Base-by-base conservation (phyloP, 2,329 filamentous ascomycete genomes). In the Monilinia vaccinii-corymbosi region DNA sequence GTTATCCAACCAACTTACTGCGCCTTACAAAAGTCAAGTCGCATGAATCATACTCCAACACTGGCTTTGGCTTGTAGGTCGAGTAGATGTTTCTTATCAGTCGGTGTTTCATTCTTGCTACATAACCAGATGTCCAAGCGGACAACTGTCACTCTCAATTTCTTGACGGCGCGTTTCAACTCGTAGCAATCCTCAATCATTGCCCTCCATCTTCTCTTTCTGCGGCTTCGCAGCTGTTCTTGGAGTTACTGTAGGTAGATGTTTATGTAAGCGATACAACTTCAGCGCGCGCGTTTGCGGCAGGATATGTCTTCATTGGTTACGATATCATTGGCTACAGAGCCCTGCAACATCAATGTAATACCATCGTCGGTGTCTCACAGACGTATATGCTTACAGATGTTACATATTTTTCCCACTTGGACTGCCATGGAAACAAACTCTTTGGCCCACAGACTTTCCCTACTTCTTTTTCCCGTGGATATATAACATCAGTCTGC, bases 41-140 rank as follows among this genome's bases (percentile, higher is more conserved):
- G 51, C 34, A 52, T 40, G 36, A 31, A 25, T 58, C 34, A 52
- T 40, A 23, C 21, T 32, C 25, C 25, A 53, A 53, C 51, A 42
- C 51, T 44, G 51, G 44, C 51, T n/a, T n/a, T 28, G 25, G 25
- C 25, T 21, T 44, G n/a, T 34, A 44, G 38, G 25, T 6, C 6
- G 25, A 55, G 25, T 34, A 44, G 25, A 6, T 31, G 14, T 32
- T 31, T 1, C 13, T 44, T 21, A 31, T 53, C 25, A 44, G 48
- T 21, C 25, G 34, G 31, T 31, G 48, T 47, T 56, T 48, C 42
- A 47, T 56, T 21, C 48, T 38, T n/a, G 47, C 40, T 40, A 31
- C n/a, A 50, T 50, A 48, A 53, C 56, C 56, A 31, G 25, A 50
- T 40, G 56, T 59, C 56, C 56, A 34, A 59, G 56, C 56, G 50